Percentiles rank a stretch among this genome's conserved stretches.
phyloP scores from a whole-genome alignment of 1,139 yeast genomes.

The Magnusiomyces paraingens region DNA sequence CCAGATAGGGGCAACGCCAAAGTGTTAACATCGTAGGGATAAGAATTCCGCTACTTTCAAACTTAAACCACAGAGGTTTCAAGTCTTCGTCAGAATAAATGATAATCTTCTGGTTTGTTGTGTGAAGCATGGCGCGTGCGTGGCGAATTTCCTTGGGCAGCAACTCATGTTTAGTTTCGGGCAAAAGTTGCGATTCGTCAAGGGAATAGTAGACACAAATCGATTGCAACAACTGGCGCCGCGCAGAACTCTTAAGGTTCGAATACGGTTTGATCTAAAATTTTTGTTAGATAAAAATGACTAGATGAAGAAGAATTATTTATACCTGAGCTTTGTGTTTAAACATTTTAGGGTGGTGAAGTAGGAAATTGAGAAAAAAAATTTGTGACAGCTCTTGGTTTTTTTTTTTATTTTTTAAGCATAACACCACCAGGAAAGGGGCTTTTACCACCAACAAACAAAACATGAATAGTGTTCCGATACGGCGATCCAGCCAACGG shows the following conservation, averaged over 20 bases:
- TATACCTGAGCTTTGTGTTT: constrained; percentile 49
- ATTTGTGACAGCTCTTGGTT: too few species aligned
- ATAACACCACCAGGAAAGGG: too few species aligned
- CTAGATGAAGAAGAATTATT: constrained; percentile 1
- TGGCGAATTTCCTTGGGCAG: constrained; percentile 60
- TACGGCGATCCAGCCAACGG: too few species aligned
- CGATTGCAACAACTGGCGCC: constrained; percentile 50
- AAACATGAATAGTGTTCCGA: too few species aligned
- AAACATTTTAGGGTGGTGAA: constrained; percentile 43
- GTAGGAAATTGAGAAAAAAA: background rate
- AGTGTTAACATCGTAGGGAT: constrained; percentile 69
- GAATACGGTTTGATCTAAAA: constrained; percentile 60
- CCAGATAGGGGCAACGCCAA: constrained; percentile 61
- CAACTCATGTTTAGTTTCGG: constrained; percentile 43
- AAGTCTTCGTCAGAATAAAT: constrained; percentile 59
- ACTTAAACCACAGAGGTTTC: constrained; percentile 66
- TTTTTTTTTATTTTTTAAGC: too few species aligned
- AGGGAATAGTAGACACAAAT: constrained; percentile 44
- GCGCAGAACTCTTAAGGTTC: constrained; percentile 75
- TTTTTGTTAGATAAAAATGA: constrained; percentile 10
- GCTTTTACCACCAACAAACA: too few species aligned
- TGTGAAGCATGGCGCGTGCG: constrained; percentile 53
- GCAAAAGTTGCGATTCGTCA: constrained; percentile 41
- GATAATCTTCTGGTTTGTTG: constrained; percentile 49
- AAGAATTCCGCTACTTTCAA: constrained; percentile 43